Conservation (phyloP, 2,329 filamentous ascomycete genomes). For the Cladosporium halotolerans region DNA sequence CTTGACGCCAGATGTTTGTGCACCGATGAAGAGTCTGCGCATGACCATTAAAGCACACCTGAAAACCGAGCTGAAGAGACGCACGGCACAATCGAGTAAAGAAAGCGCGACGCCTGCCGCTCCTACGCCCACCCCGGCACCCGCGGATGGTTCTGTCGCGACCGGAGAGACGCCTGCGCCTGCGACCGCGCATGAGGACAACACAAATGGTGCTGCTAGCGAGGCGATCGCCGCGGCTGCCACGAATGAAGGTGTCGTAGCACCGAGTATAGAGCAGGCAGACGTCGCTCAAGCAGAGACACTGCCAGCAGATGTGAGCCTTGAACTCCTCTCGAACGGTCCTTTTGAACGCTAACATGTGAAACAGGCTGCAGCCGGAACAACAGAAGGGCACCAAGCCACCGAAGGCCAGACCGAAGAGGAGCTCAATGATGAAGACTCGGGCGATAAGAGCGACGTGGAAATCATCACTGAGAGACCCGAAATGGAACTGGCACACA, state of each 20-base stretch:
- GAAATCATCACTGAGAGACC: constrained; percentile 28
- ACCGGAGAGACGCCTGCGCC: constrained; percentile 11
- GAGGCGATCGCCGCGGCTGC: constrained; percentile 9
- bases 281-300: background rate
- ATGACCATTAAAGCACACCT: constrained; percentile 89
- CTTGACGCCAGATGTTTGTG: constrained; percentile 78
- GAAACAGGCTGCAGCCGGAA: background rate
- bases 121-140: constrained; percentile 11
- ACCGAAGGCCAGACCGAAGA: constrained; percentile 20
- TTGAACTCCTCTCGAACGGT: background rate
- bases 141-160: constrained; percentile 7
- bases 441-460: constrained; percentile 17
- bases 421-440: constrained; percentile 21
- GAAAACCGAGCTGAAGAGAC: constrained; percentile 84
- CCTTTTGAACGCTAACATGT: background rate
- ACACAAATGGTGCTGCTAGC: background rate
- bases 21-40: constrained; percentile 81
- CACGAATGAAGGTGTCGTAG: constrained; percentile 33
- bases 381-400: constrained; percentile 14
- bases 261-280: constrained; percentile 2
- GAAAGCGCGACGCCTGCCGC: constrained; percentile 21
- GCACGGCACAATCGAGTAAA: constrained; percentile 47
- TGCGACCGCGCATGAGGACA: constrained; percentile 10
- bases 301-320: background rate
- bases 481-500: constrained; percentile 14